Evolutionary conservation across 805 yeast genomes (phyloP).

Genomic region (Candida sphagnicola): DNA sequence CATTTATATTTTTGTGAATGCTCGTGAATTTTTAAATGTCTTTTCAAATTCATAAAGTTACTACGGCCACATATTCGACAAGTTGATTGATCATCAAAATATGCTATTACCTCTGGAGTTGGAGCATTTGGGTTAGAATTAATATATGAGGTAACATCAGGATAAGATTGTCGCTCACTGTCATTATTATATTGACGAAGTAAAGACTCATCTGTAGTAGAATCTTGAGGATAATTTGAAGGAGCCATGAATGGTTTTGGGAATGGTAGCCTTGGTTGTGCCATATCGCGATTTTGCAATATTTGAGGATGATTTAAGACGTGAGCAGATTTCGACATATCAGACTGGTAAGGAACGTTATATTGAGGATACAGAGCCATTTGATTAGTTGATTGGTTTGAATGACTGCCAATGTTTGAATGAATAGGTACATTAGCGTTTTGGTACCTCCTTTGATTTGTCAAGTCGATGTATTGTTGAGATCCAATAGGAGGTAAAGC

Average conservation of each 20-base stretch:
- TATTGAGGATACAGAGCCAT: neutral
- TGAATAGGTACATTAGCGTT: neutral
- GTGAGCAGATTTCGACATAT: neutral
- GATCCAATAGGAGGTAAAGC: neutral
- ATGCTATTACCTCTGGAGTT: conserved; percentile 33
- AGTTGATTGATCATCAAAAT: conserved; percentile 32
- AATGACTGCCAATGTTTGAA: neutral
- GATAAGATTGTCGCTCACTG: conserved; percentile 15
- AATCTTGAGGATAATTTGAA: neutral
- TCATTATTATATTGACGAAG: neutral
- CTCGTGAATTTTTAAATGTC: conserved; percentile 63
- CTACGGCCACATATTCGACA: conserved; percentile 53
- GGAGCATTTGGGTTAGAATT: conserved; percentile 29
- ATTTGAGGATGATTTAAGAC: neutral
- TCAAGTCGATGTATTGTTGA: neutral
- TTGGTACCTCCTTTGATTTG: neutral
- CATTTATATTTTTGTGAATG: conserved; percentile 53
- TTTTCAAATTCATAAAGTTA: conserved; percentile 55
- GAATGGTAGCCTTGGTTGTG: neutral
- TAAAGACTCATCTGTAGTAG: neutral
- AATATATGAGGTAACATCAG: conserved; percentile 36
- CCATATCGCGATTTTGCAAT: neutral
- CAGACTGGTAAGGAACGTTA: neutral
- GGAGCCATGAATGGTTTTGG: neutral
- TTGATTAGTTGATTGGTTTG: neutral